These are phyloP conservation scores for Verticillium nubilum DNA, from an alignment of 2,329 filamentous ascomycete species.

Conservation along the genomic window DNA sequence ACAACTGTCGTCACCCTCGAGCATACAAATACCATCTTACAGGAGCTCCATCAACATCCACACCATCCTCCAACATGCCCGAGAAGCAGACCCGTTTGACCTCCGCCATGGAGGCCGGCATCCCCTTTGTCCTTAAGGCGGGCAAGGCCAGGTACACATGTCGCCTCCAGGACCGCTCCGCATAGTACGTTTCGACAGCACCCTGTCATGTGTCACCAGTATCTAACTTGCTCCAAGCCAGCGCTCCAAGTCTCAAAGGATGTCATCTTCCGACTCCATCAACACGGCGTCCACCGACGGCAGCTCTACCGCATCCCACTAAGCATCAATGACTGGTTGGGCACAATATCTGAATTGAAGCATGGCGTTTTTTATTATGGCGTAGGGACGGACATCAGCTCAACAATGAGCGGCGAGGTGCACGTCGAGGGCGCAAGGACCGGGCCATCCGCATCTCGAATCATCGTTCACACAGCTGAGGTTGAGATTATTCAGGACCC, in stretches of 20 bases:
- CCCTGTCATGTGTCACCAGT: background rate
- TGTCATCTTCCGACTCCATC: constrained; percentile 28
- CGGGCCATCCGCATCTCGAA: background rate
- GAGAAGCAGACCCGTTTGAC: background rate
- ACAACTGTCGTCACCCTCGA: background rate
- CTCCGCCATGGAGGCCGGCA: constrained; percentile 18
- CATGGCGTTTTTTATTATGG: background rate
- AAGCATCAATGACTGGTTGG: background rate
- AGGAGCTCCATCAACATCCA: background rate
- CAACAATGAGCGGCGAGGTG: background rate
- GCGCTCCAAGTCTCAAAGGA: constrained; percentile 31
- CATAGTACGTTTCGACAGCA: constrained; percentile 30
- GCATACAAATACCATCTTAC: background rate
- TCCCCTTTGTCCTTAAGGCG: constrained; percentile 42
- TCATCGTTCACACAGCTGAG: background rate
- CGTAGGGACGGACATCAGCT: background rate
- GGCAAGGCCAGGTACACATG: constrained; percentile 32
- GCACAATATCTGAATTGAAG: background rate
- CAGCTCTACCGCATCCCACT: constrained; percentile 10
- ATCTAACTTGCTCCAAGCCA: constrained; percentile 21
- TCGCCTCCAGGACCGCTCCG: constrained; percentile 35
- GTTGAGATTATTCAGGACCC: background rate
- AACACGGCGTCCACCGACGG: constrained; percentile 15
- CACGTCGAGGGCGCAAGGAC: background rate
- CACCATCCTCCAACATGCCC: constrained; percentile 1